phyloP scores from a whole-genome alignment of 1,139 yeast species.

The Scheffersomyces parashehatae region DNA sequence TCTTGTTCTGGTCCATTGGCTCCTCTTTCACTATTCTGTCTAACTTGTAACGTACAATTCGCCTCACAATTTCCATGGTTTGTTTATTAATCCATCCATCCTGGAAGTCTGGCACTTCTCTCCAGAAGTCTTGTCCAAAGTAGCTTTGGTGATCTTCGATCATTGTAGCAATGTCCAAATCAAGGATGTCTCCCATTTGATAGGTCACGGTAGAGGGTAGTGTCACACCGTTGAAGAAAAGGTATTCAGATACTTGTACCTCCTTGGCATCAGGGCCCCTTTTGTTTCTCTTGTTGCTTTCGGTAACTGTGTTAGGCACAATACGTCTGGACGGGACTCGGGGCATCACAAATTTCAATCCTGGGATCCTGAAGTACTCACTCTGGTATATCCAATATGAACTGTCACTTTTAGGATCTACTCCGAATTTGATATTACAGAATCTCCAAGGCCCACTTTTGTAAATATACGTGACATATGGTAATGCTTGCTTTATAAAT shows the following conservation, averaged over 20 bases:
- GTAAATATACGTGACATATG: constrained; percentile 77
- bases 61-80: constrained; percentile 63
- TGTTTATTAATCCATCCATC: constrained; percentile 79
- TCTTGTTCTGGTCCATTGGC: constrained; percentile 37
- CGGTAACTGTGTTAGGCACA: constrained; percentile 18
- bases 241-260: constrained; percentile 41
- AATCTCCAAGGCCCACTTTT: constrained; percentile 96
- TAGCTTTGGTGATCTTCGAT: constrained; percentile 35
- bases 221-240: constrained; percentile 71
- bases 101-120: constrained; percentile 40
- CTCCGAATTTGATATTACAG: constrained; percentile 76
- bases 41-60: constrained; percentile 72
- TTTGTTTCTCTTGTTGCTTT: constrained; percentile 20
- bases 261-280: not conserved
- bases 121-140: constrained; percentile 45
- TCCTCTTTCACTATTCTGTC: constrained; percentile 52
- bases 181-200: constrained; percentile 81
- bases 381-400: constrained; percentile 72
- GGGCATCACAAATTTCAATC: constrained; percentile 21
- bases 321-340: constrained; percentile 10
- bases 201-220: constrained; percentile 71
- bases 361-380: constrained; percentile 71
- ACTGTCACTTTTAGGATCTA: constrained; percentile 65
- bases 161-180: constrained; percentile 57
- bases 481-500: constrained; percentile 72